These are phyloP conservation scores for Iberis pinnata DNA, from an alignment of 345 rosid species.

Conservation along the genomic window DNA sequence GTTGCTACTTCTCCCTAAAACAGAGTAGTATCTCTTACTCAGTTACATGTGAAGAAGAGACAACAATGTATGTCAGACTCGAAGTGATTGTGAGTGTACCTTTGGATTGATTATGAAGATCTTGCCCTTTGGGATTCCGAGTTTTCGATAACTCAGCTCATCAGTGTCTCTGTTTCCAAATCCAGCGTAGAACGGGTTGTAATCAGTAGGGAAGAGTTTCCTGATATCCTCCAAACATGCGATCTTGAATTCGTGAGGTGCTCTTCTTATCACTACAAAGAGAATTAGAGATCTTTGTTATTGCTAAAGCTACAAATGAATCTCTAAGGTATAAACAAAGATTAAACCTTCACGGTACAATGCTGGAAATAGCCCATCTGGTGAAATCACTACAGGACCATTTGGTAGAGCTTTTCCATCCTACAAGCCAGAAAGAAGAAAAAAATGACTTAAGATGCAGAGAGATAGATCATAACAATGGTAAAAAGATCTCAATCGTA, in stretches of 20 bases:
- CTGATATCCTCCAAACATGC: constrained; percentile 90
- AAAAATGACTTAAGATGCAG: neutral
- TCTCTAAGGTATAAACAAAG: constrained; percentile 11
- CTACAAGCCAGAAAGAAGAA: constrained; percentile 32
- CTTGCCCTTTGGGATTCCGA: constrained; percentile 90
- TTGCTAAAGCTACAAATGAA: neutral
- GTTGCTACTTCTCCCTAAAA: constrained; percentile 78
- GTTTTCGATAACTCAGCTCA: constrained; percentile 80
- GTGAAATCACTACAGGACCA: constrained; percentile 89
- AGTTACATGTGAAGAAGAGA: constrained; percentile 7
- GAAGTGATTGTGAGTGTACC: constrained; percentile 35
- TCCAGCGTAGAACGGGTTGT: constrained; percentile 92
- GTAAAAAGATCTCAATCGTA: neutral
- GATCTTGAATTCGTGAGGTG: constrained; percentile 93
- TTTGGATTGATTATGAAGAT: constrained; percentile 87
- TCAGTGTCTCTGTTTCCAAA: constrained; percentile 91
- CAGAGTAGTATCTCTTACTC: neutral
- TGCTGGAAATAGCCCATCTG: constrained; percentile 87
- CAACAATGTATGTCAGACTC: neutral
- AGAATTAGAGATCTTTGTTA: neutral
- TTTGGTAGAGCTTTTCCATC: constrained; percentile 82
- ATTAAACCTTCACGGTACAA: constrained; percentile 71
- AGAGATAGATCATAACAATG: neutral
- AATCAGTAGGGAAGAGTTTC: constrained; percentile 74
- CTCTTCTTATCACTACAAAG: constrained; percentile 76